Base-by-base conservation (phyloP, 2,329 filamentous ascomycete genomes). In the Pseudocercospora vitis region DNA sequence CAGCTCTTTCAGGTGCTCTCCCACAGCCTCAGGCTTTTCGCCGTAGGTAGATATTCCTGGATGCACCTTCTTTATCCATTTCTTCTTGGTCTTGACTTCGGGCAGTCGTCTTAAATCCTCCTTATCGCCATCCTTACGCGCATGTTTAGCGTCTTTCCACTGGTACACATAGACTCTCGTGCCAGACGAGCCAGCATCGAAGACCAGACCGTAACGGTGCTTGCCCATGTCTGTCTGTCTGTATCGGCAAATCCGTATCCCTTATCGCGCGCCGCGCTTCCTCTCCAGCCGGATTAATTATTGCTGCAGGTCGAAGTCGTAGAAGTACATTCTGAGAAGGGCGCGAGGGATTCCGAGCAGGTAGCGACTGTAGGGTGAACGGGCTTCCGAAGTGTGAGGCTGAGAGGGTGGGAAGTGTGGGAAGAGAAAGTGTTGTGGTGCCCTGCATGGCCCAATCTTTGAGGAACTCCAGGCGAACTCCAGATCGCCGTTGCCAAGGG, bases 181-280 rank as follows among this genome's bases (percentile, higher is more conserved):
- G 70, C 94, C 92, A 19, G 94, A 97, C 73, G 94, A 97, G 64
- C 94, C 94, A 71, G 94, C 94, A 81, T 99, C 94, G 68, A 99
- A 83, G 70, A 99, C 91, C 66, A 97, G 89, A 70, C 91, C 94
- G 80, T 95, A 96, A 76, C 78, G 60, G 57, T 68, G 61, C 42
- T 68, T 67, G 42, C 60, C 65, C 65, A 68, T 69, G 32, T n/a
- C 47, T 28, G 40, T 35, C 68, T 69, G 32, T n/a, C 47, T 28
- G 40, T 35, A 44, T 51, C 49, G 46, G n/a, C n/a, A 29, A 32
- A 24, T 51, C 37, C 29, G 40, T 35, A 24, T 48, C n/a, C 46
- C 29, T 48, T 48, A 23, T 48, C 19, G 45, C 28, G 19, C 24
- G n/a, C 24, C 16, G 45, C 28, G 19, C 24, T n/a, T 14, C 16